Conservation (phyloP, 2,329 filamentous ascomycete species). For the Alternaria conjuncta region DNA sequence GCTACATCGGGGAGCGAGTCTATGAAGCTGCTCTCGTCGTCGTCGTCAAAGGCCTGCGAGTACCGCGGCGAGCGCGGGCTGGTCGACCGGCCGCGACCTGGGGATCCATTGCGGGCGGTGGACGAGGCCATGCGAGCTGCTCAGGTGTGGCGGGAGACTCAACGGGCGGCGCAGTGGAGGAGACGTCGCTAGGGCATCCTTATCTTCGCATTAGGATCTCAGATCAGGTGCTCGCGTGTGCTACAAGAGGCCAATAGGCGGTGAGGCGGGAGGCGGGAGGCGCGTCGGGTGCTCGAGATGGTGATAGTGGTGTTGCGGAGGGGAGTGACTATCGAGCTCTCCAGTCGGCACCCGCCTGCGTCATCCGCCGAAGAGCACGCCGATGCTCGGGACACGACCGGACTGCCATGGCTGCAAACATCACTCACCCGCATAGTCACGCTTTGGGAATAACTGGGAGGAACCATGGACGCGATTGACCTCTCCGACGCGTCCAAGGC, state of each 20-base stretch:
- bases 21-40: constrained; percentile 40
- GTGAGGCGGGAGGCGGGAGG: constrained; percentile 6
- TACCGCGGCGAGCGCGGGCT: constrained; percentile 18
- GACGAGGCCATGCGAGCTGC: constrained; percentile 41
- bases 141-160: constrained; percentile 8
- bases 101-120: constrained; percentile 37
- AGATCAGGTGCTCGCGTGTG: background rate
- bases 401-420: constrained; percentile 10
- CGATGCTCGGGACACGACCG: constrained; percentile 16
- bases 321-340: constrained; percentile 6
- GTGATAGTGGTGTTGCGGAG: background rate
- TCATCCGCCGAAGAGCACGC: constrained; percentile 26
- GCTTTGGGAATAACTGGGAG: too few species aligned
- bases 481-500: constrained; percentile 84
- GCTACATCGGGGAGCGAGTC: constrained; percentile 43
- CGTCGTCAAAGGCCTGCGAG: constrained; percentile 32
- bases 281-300: constrained; percentile 7
- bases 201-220: background rate
- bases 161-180: background rate
- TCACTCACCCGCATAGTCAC: constrained; percentile 12
- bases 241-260: background rate
- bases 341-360: constrained; percentile 23
- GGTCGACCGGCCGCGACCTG: constrained; percentile 35
- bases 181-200: constrained; percentile 15
- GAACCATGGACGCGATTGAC: constrained; percentile 86